Evolutionary conservation across 2,329 filamentous ascomycete genomes (phyloP), one percentile per base, ranked within the genome.

Genomic region (Aspergillus novoparasiticus): DNA sequence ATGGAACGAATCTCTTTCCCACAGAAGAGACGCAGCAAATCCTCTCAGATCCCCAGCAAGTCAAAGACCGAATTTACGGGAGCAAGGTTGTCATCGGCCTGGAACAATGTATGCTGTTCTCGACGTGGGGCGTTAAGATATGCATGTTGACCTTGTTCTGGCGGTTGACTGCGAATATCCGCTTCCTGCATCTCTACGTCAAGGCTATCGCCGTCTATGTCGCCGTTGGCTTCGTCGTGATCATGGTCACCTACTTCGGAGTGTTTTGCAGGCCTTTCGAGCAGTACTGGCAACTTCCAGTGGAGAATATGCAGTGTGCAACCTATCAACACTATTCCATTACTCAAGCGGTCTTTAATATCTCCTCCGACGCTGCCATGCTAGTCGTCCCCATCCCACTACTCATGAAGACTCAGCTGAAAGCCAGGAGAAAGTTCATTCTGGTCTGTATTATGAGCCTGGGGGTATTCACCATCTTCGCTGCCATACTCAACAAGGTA

Each of bases 81-180:
- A 82, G 80, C 60, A 83, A 84, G 59, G 76, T 84, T n/a, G 81
- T 83, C 19, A 74, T 84, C 41, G 79, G 79, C 1, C 73, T 83
- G 9, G 82, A 84, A 61, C 81, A 84, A 64, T 82, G 80, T 74
- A 83, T 84, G 75, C 73, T 82, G 39, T 60, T 77, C 19, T 81
- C 80, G 3, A 82, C 82, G 16, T 86, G 84, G 83, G 72, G 80
- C 6, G 78, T 83, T 56, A 86, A 86, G 67, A 75, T 80, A 28
- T 84, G 83, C 68, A 77, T 86, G 68, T 71, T 85, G 65, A 77
- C 82, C 30, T 80, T 85, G 66, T 84, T 84, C 65, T 76, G 76
- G 64, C 76, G 81, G 14, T 77, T 84, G 69, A 83, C 81, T 45
- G 77, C 72, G 59, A 76, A 73, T 53, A 66, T 75, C 36, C 70